These are phyloP conservation scores for Dissophora globulifera DNA, from an alignment of 192 early-diverging fungal genomes.

Conservation along the genomic window DNA sequence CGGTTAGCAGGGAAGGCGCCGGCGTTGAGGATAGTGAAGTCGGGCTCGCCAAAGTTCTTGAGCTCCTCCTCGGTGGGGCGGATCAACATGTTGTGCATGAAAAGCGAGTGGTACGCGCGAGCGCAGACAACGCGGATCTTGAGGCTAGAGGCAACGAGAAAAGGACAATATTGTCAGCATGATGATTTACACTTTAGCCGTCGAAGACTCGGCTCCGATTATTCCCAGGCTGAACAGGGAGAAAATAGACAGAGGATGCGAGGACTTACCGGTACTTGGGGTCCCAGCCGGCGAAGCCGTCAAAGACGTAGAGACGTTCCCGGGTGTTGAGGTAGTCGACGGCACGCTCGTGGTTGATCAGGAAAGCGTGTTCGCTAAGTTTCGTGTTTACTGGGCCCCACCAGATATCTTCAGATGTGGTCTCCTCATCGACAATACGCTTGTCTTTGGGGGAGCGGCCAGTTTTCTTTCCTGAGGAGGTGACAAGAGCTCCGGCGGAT, in stretches of 20 bases:
- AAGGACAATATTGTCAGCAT: not conserved
- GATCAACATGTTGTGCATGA: slow-evolving; percentile 99
- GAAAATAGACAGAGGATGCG: not conserved
- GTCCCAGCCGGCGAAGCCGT: slow-evolving; percentile 98
- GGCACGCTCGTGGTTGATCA: slow-evolving; percentile 95
- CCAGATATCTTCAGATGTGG: slow-evolving; percentile 92
- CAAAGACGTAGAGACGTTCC: slow-evolving; percentile 92
- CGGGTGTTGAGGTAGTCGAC: slow-evolving; percentile 97
- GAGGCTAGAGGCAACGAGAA: slow-evolving; percentile 57
- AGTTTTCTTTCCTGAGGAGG: slow-evolving; percentile 92
- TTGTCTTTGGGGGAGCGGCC: slow-evolving; percentile 96
- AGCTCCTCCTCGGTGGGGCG: slow-evolving; percentile 93
- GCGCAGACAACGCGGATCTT: slow-evolving; percentile 96
- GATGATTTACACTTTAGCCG: not conserved
- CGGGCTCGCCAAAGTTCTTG: slow-evolving; percentile 91
- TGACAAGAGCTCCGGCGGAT: slow-evolving; percentile 89
- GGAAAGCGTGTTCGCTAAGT: slow-evolving; percentile 83
- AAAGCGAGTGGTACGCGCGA: slow-evolving; percentile 95
- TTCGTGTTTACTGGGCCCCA: slow-evolving; percentile 99
- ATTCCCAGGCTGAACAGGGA: not conserved
- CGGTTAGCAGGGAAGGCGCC: slow-evolving; percentile 94
- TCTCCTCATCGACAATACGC: slow-evolving; percentile 93
- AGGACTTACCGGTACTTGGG: slow-evolving; percentile 89
- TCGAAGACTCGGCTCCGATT: too few relatives aligned
- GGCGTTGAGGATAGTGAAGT: slow-evolving; percentile 98